These are phyloP conservation scores for cucumber (Cucumis sativus) DNA, from an alignment of 306 rosid species.

Conservation along the genomic window DNA sequence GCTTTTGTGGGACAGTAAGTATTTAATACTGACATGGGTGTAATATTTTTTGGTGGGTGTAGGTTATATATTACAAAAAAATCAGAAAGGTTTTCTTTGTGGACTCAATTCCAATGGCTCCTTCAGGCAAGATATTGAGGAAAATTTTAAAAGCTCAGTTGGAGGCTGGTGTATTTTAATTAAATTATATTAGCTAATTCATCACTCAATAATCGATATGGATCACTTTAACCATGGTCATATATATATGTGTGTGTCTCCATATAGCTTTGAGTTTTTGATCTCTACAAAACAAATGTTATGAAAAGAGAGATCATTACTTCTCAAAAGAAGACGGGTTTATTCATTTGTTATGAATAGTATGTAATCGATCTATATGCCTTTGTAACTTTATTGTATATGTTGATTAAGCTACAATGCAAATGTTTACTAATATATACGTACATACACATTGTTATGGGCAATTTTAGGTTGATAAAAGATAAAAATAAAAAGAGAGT, in stretches of 20 bases:
- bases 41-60: neutral
- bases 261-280: neutral
- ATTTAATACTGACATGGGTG: neutral
- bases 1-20: too few relatives aligned
- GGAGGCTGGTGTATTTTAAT: neutral
- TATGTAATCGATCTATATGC: neutral
- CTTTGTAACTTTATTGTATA: neutral
- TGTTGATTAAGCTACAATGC: neutral
- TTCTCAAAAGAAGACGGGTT: neutral
- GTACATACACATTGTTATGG: too few relatives aligned
- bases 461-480: too few relatives aligned
- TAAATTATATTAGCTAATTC: neutral
- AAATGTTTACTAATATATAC: neutral
- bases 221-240: neutral
- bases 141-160: neutral
- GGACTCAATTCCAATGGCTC: constrained; percentile 2
- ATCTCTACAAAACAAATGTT: neutral
- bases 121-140: constrained; percentile 5
- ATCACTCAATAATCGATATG: neutral
- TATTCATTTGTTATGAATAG: neutral
- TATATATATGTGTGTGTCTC: neutral
- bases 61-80: constrained; percentile 2
- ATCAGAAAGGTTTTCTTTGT: constrained; percentile 4
- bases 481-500: too few relatives aligned
- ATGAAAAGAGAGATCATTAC: neutral